Evolutionary conservation across 2,329 filamentous ascomycete species (phyloP).

Genomic region (Fusarium buharicum): DNA sequence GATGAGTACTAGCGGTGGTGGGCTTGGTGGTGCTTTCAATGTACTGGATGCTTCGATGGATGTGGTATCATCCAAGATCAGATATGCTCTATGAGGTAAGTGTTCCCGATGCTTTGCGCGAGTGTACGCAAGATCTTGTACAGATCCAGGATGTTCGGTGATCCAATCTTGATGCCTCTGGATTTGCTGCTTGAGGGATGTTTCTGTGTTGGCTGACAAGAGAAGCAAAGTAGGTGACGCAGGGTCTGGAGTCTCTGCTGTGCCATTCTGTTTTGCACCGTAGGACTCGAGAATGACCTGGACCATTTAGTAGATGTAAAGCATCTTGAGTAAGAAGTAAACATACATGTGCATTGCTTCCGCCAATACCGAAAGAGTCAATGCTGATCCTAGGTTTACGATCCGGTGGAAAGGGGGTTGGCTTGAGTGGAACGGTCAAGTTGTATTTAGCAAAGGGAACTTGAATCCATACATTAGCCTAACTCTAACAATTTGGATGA

Average conservation of each 20-base stretch:
- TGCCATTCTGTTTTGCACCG: not conserved
- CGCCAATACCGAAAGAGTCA: constrained; percentile 48
- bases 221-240: constrained; percentile 15
- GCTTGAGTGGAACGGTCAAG: constrained; percentile 21
- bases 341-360: constrained; percentile 41
- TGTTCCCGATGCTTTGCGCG: constrained; percentile 46
- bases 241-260: not conserved
- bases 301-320: constrained; percentile 2
- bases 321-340: not conserved
- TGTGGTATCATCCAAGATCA: not conserved
- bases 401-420: constrained; percentile 20
- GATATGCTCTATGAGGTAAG: constrained; percentile 31
- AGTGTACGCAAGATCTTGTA: constrained; percentile 46
- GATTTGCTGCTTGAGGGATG: constrained; percentile 19
- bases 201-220: constrained; percentile 29
- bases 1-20: constrained; percentile 8
- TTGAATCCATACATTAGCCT: not conserved
- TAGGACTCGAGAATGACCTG: constrained; percentile 36
- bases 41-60: constrained; percentile 20
- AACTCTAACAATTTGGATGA: not conserved
- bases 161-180: constrained; percentile 38
- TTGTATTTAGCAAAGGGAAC: constrained; percentile 2
- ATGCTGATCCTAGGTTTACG: constrained; percentile 31
- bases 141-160: constrained; percentile 7
- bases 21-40: accelerated